Conservation (phyloP, 2,329 filamentous ascomycete genomes). For the Fusarium chaquense region DNA sequence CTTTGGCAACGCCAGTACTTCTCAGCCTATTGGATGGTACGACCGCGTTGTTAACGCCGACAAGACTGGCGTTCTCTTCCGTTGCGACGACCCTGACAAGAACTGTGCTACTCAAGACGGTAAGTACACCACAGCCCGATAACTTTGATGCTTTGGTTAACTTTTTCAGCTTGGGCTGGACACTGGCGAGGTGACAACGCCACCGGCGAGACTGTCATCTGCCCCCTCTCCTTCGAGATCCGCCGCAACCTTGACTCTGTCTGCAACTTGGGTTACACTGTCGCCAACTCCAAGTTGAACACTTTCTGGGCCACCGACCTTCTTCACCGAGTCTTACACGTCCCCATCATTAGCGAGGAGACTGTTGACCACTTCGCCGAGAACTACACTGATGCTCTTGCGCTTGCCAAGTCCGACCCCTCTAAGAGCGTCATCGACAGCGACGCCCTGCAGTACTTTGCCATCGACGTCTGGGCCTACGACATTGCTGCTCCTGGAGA, state of each 20-base stretch:
- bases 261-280: slow-evolving; percentile 72
- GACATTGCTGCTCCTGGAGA: slow-evolving; percentile 73
- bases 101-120: slow-evolving; percentile 68
- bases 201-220: slow-evolving; percentile 77
- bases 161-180: slow-evolving; percentile 68
- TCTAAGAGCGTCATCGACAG: slow-evolving; percentile 67
- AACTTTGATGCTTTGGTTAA: accelerated
- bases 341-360: slow-evolving; percentile 69
- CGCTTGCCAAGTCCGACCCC: slow-evolving; percentile 62
- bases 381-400: slow-evolving; percentile 66
- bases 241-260: slow-evolving; percentile 69
- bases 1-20: slow-evolving; percentile 71
- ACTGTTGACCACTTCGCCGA: slow-evolving; percentile 73
- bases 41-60: slow-evolving; percentile 70
- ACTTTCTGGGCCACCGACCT: slow-evolving; percentile 75
- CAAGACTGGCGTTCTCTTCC: slow-evolving; percentile 69
- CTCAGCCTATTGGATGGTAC: slow-evolving; percentile 71
- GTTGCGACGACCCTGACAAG: slow-evolving; percentile 75
- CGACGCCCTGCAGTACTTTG: slow-evolving; percentile 75
- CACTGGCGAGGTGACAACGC: slow-evolving; percentile 76
- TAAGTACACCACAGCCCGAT: slow-evolving; percentile 29
- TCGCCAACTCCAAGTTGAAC: slow-evolving; percentile 67
- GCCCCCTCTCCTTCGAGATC: slow-evolving; percentile 69
- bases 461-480: slow-evolving; percentile 74
- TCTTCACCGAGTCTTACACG: slow-evolving; percentile 74